Conservation (phyloP, 1,284 basidiomycete species). For the Ceratobasidium sp. region DNA sequence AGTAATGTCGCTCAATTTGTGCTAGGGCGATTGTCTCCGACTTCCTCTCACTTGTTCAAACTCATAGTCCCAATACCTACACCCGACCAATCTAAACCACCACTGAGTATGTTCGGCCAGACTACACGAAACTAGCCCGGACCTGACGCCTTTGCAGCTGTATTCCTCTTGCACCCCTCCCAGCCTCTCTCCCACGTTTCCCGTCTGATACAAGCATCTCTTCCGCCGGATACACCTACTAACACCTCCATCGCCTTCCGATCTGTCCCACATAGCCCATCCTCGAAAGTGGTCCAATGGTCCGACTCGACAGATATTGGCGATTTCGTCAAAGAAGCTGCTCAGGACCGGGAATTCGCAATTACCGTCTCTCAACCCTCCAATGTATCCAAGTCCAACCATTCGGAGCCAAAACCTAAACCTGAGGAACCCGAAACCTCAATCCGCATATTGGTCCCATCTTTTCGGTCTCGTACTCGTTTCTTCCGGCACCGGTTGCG, state of each 20-base stretch:
- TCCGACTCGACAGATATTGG: constrained; percentile 74
- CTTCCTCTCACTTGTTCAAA: constrained; percentile 74
- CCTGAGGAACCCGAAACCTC: constrained; percentile 51
- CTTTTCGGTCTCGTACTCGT: constrained; percentile 71
- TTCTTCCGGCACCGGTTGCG: constrained; percentile 64
- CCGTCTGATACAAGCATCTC: constrained; percentile 62
- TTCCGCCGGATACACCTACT: constrained; percentile 57
- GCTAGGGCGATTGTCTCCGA: constrained; percentile 70
- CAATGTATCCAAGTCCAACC: neutral
- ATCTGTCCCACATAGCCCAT: constrained; percentile 55
- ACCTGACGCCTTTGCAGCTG: constrained; percentile 60
- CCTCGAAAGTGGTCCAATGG: constrained; percentile 62
- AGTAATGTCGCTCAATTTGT: constrained; percentile 1
- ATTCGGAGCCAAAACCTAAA: neutral
- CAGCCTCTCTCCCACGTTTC: constrained; percentile 72
- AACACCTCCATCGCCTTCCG: constrained; percentile 60
- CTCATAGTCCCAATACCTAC: constrained; percentile 67
- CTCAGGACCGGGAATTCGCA: constrained; percentile 67
- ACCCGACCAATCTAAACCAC: constrained; percentile 47
- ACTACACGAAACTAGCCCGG: neutral
- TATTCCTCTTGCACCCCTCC: constrained; percentile 70
- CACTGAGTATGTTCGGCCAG: constrained; percentile 10
- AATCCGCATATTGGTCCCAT: constrained; percentile 70
- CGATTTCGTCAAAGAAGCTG: constrained; percentile 75
- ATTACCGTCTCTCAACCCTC: constrained; percentile 62